phyloP scores from a whole-genome alignment of 768 basidiomycete genomes.

The Lactifluus rugatus region DNA sequence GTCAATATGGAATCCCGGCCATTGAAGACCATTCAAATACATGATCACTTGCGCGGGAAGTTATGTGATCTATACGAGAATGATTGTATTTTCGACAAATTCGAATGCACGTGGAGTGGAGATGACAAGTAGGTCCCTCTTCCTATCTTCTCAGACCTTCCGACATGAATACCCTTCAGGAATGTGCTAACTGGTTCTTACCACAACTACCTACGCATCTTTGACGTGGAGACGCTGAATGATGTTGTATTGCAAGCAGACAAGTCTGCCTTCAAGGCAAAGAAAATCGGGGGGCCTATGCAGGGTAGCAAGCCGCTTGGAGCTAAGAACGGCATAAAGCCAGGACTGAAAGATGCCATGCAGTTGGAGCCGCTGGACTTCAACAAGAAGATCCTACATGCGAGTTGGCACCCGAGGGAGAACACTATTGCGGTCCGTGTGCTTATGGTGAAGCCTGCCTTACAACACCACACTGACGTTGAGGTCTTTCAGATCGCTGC shows the following conservation, averaged over 20 bases:
- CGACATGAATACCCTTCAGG: constrained; percentile 34
- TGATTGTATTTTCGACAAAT: constrained; percentile 99
- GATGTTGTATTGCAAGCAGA: constrained; percentile 96
- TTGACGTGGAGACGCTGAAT: constrained; percentile 74
- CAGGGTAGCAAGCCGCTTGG: constrained; percentile 51
- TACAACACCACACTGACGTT: not conserved
- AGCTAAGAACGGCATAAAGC: constrained; percentile 68
- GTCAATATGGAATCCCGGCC: constrained; percentile 97
- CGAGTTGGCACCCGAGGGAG: constrained; percentile 97
- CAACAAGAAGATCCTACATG: constrained; percentile 95
- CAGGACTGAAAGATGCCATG: constrained; percentile 77
- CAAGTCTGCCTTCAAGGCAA: constrained; percentile 98
- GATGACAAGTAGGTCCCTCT: constrained; percentile 79
- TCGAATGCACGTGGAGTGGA: constrained; percentile 97
- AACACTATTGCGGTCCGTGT: constrained; percentile 89
- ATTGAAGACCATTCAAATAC: constrained; percentile 95
- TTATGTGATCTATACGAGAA: constrained; percentile 99
- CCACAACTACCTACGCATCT: constrained; percentile 99
- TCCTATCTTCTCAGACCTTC: not conserved
- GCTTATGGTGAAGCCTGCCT: not conserved
- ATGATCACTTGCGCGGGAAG: constrained; percentile 94
- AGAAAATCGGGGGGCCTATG: constrained; percentile 89
- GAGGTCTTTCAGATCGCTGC: constrained; percentile 69
- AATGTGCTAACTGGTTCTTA: constrained; percentile 98
- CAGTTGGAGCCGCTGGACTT: constrained; percentile 81